Conservation (phyloP, 495 filamentous ascomycete genomes). For the Penicillium canariense region DNA sequence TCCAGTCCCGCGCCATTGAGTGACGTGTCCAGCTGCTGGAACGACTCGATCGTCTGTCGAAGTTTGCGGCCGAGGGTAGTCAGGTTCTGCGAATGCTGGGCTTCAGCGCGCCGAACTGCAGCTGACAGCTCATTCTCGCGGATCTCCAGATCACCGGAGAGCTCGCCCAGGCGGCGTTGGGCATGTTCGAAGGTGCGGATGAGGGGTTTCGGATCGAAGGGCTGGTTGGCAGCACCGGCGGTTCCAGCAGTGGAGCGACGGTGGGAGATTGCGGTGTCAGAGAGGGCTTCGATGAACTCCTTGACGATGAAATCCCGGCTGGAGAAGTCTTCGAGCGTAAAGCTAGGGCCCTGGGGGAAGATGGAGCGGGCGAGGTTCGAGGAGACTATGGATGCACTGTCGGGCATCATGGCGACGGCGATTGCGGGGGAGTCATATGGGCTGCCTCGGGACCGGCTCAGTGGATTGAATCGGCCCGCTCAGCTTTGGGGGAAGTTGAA, state of each 20-base stretch:
- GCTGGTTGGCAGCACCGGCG: slow-evolving; percentile 56
- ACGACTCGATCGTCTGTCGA: slow-evolving; percentile 84
- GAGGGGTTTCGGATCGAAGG: slow-evolving; percentile 96
- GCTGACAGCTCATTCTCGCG: slow-evolving; percentile 87
- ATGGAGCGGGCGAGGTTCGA: slow-evolving; percentile 54
- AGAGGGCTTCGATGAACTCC: slow-evolving; percentile 92
- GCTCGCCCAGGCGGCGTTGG: slow-evolving; percentile 68
- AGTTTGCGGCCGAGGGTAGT: slow-evolving; percentile 82
- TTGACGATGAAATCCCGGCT: slow-evolving; percentile 89
- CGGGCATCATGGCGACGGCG: slow-evolving; percentile 32
- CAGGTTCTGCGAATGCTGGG: slow-evolving; percentile 85
- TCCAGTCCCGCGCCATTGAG: slow-evolving; percentile 53
- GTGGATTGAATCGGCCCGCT: slow-evolving; percentile 1
- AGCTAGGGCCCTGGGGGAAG: slow-evolving; percentile 75
- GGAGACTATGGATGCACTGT: slow-evolving; percentile 39
- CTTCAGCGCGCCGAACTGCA: slow-evolving; percentile 85
- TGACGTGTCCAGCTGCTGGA: slow-evolving; percentile 81
- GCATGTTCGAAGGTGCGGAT: slow-evolving; percentile 94
- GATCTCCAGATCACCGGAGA: slow-evolving; percentile 82
- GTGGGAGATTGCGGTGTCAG: slow-evolving; percentile 75
- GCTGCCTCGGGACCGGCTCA: slow-evolving; percentile 6
- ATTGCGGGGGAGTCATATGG: slow-evolving; percentile 14
- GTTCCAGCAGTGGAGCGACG: slow-evolving; percentile 60
- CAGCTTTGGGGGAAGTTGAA: background rate
- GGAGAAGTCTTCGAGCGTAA: slow-evolving; percentile 86